phyloP scores from a whole-genome alignment of 1,139 yeast species.

The Hansenula sp. region DNA sequence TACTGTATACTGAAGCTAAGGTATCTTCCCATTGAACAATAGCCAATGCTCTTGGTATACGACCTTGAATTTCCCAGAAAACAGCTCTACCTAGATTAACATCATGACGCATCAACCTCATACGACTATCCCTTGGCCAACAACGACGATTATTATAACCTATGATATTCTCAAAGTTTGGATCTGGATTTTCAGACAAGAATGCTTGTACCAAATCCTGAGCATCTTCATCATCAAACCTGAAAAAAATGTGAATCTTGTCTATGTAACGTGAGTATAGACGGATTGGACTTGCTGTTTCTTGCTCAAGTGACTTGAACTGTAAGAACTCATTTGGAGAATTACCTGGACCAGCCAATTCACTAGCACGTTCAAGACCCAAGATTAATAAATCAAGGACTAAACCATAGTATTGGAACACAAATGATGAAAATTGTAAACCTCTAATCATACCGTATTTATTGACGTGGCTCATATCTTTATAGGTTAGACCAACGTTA shows the following conservation, averaged over 20 bases:
- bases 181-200: conserved; percentile 84
- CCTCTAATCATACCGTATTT: conserved; percentile 88
- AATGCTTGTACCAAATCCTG: conserved; percentile 72
- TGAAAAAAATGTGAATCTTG: conserved; percentile 71
- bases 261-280: conserved; percentile 82
- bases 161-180: conserved; percentile 79
- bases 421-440: conserved; percentile 83
- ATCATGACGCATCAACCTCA: conserved; percentile 88
- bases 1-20: conserved; percentile 82
- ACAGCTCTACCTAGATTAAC: conserved; percentile 90
- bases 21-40: conserved; percentile 78
- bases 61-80: conserved; percentile 81
- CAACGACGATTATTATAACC: conserved; percentile 88
- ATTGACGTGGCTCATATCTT: conserved; percentile 93
- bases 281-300: conserved; percentile 68
- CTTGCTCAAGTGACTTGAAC: conserved; percentile 54
- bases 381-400: conserved; percentile 75
- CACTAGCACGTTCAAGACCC: conserved; percentile 84
- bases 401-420: conserved; percentile 86
- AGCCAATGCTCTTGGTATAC: conserved; percentile 75
- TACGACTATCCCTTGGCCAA: conserved; percentile 92
- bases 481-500: conserved; percentile 75
- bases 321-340: conserved; percentile 77
- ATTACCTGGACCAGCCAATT: conserved; percentile 75
- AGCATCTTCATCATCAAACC: conserved; percentile 71